phyloP scores from a whole-genome alignment of 257 asterid genomes.

The Capsicum rhomboideum region DNA sequence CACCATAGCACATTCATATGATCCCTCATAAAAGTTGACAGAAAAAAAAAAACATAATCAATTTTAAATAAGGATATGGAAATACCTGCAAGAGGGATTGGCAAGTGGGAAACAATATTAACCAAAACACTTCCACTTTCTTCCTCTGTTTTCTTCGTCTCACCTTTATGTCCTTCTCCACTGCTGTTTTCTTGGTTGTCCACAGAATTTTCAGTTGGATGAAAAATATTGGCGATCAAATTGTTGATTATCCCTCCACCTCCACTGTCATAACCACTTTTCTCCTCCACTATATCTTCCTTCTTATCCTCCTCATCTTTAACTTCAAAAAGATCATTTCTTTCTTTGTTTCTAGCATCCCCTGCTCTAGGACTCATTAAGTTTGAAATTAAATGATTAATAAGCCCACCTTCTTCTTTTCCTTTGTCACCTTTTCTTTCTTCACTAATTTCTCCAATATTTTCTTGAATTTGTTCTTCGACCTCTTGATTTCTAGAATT shows the following conservation, averaged over 20 bases:
- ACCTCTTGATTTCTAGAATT: background rate
- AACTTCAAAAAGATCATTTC: background rate
- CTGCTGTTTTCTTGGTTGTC: background rate
- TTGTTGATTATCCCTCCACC: conserved; percentile 29
- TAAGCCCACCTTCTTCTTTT: conserved; percentile 23
- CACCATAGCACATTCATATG: too few species aligned
- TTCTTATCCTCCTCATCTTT: background rate
- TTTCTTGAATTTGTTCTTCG: background rate
- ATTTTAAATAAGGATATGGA: background rate
- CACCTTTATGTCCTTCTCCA: background rate
- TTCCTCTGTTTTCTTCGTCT: background rate
- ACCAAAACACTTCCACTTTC: conserved; percentile 16
- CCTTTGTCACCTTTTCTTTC: background rate
- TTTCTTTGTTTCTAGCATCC: background rate
- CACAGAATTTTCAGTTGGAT: conserved; percentile 11
- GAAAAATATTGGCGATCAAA: conserved; percentile 33
- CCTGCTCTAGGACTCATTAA: conserved; percentile 14
- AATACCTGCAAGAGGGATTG: conserved; percentile 34
- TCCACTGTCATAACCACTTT: background rate
- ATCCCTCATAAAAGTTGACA: background rate
- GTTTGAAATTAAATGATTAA: conserved; percentile 31
- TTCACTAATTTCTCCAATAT: background rate
- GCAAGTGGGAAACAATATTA: conserved; percentile 38
- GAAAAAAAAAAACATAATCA: background rate
- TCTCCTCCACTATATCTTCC: background rate